Percentiles rank a stretch among this genome's conserved stretches.
Conservation (phyloP, 345 rosid genomes). For the Arabidopsis arenosa region DNA sequence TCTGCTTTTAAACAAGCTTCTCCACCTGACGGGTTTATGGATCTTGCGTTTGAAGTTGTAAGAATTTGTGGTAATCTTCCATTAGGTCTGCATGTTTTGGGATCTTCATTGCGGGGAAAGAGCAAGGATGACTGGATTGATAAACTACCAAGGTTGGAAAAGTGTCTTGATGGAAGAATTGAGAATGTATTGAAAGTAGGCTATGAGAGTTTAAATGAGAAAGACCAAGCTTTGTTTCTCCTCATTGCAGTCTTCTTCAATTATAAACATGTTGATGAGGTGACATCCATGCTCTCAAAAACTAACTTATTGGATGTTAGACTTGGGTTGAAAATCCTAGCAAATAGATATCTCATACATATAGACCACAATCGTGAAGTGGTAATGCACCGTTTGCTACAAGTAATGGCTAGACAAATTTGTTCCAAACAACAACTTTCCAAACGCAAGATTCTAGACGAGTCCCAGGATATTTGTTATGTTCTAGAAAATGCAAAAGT, state of each 20-base stretch:
- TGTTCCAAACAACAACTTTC: too few relatives aligned
- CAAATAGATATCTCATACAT: slow-evolving; percentile 6
- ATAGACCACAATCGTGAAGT: neutral
- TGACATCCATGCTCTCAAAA: neutral
- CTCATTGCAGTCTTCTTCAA: slow-evolving; percentile 35
- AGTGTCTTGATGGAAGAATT: slow-evolving; percentile 7
- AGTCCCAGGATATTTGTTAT: slow-evolving; percentile 19
- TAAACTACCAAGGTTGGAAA: neutral
- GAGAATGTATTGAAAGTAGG: slow-evolving; percentile 24
- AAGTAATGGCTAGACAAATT: slow-evolving; percentile 32
- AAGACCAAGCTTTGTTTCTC: slow-evolving; percentile 34
- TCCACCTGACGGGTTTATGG: slow-evolving; percentile 47
- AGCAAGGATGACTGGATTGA: neutral
- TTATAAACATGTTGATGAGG: neutral
- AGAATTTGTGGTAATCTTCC: neutral
- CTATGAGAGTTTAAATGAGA: slow-evolving; percentile 33
- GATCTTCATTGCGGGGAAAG: neutral
- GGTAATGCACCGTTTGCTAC: slow-evolving; percentile 39
- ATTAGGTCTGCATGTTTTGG: neutral
- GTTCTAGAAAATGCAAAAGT: slow-evolving; percentile 23
- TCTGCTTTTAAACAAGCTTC: neutral
- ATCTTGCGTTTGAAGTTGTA: neutral
- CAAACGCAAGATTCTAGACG: slow-evolving; percentile 24
- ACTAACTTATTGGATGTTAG: neutral
- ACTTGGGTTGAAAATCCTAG: slow-evolving; percentile 1